These are phyloP conservation scores for Scheffersomyces stipitis DNA, from an alignment of 805 yeast species.

Conservation along the genomic window DNA sequence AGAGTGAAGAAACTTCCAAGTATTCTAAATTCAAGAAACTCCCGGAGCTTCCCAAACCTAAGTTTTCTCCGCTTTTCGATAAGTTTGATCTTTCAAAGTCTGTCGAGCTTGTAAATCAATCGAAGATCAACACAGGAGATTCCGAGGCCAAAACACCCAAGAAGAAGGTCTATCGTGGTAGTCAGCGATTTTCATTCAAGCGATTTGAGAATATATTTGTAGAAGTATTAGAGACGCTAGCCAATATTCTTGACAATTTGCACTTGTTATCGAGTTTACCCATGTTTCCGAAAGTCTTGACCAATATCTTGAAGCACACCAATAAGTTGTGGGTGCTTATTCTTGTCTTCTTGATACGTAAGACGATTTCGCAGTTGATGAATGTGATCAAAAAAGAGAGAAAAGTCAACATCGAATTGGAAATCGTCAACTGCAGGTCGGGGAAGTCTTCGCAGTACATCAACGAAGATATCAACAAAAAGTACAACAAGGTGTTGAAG, in stretches of 20 bases:
- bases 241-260: conserved; percentile 40
- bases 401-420: conserved; percentile 37
- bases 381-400: conserved; percentile 39
- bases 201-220: conserved; percentile 29
- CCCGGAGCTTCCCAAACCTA: conserved; percentile 28
- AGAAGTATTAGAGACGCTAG: conserved; percentile 33
- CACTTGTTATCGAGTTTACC: conserved; percentile 43
- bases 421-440: conserved; percentile 23
- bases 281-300: conserved; percentile 38
- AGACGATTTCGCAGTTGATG: conserved; percentile 41
- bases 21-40: conserved; percentile 4
- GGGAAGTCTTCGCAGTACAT: conserved; percentile 9
- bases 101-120: no score
- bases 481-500: conserved; percentile 39
- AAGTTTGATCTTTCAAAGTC: conserved; percentile 27
- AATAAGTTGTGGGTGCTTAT: conserved; percentile 45
- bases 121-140: not conserved
- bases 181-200: conserved; percentile 26
- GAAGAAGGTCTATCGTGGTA: not conserved
- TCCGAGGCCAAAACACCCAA: not conserved
- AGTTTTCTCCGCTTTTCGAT: conserved; percentile 33
- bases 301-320: conserved; percentile 37
- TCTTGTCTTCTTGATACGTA: conserved; percentile 39
- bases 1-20: conserved; percentile 3
- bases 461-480: conserved; percentile 25